Conservation (phyloP, 768 basidiomycete genomes). For the Boletus coccyginus region DNA sequence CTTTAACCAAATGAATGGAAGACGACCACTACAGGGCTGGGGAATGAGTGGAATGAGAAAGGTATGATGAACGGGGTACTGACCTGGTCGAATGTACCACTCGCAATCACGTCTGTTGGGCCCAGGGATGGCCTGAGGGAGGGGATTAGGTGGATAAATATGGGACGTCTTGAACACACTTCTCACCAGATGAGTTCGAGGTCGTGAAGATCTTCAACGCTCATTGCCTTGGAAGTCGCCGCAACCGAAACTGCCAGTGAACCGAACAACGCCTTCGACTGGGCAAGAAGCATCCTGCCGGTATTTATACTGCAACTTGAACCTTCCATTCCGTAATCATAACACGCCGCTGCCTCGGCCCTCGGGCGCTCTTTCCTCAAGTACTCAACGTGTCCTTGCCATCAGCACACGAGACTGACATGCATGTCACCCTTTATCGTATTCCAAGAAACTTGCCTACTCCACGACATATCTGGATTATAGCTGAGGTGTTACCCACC, state of each 20-base stretch:
- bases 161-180: conserved; percentile 15
- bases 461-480: conserved; percentile 12
- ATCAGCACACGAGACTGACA: not conserved
- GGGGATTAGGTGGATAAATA: conserved; percentile 1
- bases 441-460: conserved; percentile 5
- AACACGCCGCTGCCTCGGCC: conserved; percentile 4
- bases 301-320: conserved; percentile 21
- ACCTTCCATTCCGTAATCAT: conserved; percentile 21
- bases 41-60: conserved; percentile 4
- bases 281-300: not conserved
- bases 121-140: conserved; percentile 54
- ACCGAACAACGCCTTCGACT: not conserved
- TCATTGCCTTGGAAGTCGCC: conserved; percentile 27
- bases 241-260: conserved; percentile 16
- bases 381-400: conserved; percentile 12
- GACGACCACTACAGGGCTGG: conserved; percentile 50
- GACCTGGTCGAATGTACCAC: conserved; percentile 79
- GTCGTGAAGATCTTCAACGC: conserved; percentile 44
- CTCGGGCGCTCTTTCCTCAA: not conserved
- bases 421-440: not conserved
- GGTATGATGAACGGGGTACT: conserved; percentile 20
- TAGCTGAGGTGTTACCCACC: not conserved
- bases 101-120: conserved; percentile 60
- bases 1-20: conserved; percentile 53
- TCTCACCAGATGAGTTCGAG: conserved; percentile 52